Evolutionary conservation across 306 rosid species (phyloP), one percentile per base, ranked within the genome.

Genomic region (Dalbergia oliveri): DNA sequence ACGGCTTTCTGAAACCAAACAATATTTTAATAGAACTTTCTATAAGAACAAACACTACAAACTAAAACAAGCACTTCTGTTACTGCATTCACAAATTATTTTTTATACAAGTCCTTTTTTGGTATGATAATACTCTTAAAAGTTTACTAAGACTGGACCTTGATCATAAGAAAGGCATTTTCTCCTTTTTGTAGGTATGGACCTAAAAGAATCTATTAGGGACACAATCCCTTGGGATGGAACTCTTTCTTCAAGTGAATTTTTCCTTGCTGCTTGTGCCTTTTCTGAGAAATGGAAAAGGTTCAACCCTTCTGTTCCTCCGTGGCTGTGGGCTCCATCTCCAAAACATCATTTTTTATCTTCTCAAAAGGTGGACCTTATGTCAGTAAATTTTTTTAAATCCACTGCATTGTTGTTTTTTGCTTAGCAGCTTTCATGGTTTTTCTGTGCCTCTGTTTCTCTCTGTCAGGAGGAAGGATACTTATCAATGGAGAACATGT

Each of bases 241-340:
- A 35, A 62, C 90, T 53, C 86, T 94, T 68, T 84, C 93, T 39
- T 51, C 79, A 56, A 78, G 63, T 79, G 90, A 91, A 10, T 94
- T 92, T 87, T 31, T 53, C 45, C 66, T 47, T 45, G 87, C 97
- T 33, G 94, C 97, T 69, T 75, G 8, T 54, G 82, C 84, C 63
- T 92, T 91, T 64, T 54, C 92, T 21, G 81, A 81, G 18, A 88
- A 85, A 61, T 91, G 97, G 98, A 82, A 84, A 81, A 75, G 47
- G 56, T 82, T 82, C 76, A 86, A 85, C 72, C 66, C 87, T 44
- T 71, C 76, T 37, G 63, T 66, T 45, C 94, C 97, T 79, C 90
- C 91, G 18, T 94, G 97, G 97, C 63, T 69, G 5, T 94, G 97
- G 98, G 75, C 75, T 61, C 81, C 86, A 7, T 77, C 84, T 81